Percentiles rank a stretch among this genome's conserved stretches.
These are phyloP conservation scores for Rosa rugosa DNA, from an alignment of 306 rosid genomes.

Conservation along the genomic window DNA sequence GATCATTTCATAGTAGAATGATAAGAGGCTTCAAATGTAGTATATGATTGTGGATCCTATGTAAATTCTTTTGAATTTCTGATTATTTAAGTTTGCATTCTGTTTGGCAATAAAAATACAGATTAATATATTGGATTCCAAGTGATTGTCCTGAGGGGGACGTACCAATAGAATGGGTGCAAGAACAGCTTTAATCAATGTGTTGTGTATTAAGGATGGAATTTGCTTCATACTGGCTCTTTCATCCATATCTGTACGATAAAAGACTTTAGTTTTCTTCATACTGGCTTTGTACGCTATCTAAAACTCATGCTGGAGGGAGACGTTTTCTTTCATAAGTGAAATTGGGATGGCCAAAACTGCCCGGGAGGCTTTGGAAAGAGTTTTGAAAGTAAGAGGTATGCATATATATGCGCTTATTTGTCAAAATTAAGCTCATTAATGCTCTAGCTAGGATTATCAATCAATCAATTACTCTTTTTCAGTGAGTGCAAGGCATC, in stretches of 20 bases:
- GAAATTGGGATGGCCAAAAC: neutral
- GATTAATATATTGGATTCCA: neutral
- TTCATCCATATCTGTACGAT: too few species aligned
- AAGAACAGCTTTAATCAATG: neutral
- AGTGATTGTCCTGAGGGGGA: neutral
- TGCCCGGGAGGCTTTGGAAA: neutral
- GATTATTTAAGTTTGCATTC: neutral
- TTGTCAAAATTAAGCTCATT: too few species aligned
- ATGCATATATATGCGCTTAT: too few species aligned
- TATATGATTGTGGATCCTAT: neutral
- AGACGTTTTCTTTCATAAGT: neutral
- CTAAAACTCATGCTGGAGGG: neutral
- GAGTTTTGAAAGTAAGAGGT: neutral
- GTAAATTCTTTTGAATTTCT: too few species aligned
- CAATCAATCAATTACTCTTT: too few species aligned
- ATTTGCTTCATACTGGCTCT: too few species aligned
- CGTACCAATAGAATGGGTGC: neutral
- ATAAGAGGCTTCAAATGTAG: neutral
- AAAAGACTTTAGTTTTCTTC: too few species aligned
- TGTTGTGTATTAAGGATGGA: too few species aligned
- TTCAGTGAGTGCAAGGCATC: too few species aligned
- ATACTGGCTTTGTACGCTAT: conserved; percentile 10
- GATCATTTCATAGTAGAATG: too few species aligned
- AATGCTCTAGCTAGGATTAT: too few species aligned
- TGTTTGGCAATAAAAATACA: neutral